These are phyloP conservation scores for Cladorrhinum sp. DNA, from an alignment of 2,329 filamentous ascomycete genomes.

Conservation along the genomic window DNA sequence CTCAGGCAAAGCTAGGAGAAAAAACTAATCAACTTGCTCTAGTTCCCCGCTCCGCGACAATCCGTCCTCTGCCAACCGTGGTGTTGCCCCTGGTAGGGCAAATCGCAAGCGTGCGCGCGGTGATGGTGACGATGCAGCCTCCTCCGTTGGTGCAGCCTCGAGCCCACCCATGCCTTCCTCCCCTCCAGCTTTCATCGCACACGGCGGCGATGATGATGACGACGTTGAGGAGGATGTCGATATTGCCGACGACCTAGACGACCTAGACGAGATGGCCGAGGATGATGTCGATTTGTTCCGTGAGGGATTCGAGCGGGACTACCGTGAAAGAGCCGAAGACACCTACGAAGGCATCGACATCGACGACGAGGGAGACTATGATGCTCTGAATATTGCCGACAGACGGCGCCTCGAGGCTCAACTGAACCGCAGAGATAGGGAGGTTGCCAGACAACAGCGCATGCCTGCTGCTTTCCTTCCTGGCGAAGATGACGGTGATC, in stretches of 20 bases:
- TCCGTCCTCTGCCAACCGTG: slow-evolving; percentile 80
- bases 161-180: slow-evolving; percentile 64
- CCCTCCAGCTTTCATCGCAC: slow-evolving; percentile 58
- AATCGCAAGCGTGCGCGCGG: slow-evolving; percentile 56
- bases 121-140: slow-evolving; percentile 49
- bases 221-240: slow-evolving; percentile 70
- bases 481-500: slow-evolving; percentile 78
- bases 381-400: slow-evolving; percentile 62
- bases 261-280: slow-evolving; percentile 78
- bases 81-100: slow-evolving; percentile 47
- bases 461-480: slow-evolving; percentile 72
- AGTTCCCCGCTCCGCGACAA: slow-evolving; percentile 82
- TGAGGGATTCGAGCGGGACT: slow-evolving; percentile 70
- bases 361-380: slow-evolving; percentile 75
- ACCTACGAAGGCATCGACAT: slow-evolving; percentile 68
- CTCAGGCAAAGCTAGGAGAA: background rate
- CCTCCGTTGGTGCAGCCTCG: slow-evolving; percentile 51
- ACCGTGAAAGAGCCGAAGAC: slow-evolving; percentile 66
- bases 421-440: slow-evolving; percentile 70
- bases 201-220: slow-evolving; percentile 67
- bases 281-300: slow-evolving; percentile 77
- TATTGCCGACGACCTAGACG: slow-evolving; percentile 68
- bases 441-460: slow-evolving; percentile 62
- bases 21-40: slow-evolving; percentile 12
- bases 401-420: slow-evolving; percentile 70